Percentiles rank a stretch among this genome's conserved stretches.
phyloP scores from a whole-genome alignment of 2,329 filamentous ascomycete genomes.

The Microcyclosporella mali region DNA sequence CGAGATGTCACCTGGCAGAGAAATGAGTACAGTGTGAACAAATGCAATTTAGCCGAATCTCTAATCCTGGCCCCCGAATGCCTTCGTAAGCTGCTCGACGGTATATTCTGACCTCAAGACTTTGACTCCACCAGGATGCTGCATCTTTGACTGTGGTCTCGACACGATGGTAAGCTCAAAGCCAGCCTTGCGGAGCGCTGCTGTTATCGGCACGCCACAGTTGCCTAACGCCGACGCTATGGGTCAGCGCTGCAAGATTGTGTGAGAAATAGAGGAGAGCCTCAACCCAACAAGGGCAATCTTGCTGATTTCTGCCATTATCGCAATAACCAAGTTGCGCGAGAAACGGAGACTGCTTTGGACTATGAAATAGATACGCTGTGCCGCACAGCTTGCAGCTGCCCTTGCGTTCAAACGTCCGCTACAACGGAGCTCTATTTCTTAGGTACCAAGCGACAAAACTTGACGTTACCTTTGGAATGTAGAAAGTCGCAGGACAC shows the following conservation, averaged over 20 bases:
- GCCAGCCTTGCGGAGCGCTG: constrained; percentile 7
- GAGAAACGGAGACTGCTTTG: no score
- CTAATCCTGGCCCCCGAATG: constrained; percentile 17
- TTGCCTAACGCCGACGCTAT: constrained; percentile 17
- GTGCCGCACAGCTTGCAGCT: no score
- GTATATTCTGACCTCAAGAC: constrained; percentile 40
- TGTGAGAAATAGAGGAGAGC: not conserved
- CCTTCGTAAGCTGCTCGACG: constrained; percentile 40
- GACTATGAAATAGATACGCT: no score
- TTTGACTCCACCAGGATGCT: constrained; percentile 21
- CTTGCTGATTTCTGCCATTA: no score
- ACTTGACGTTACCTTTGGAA: no score
- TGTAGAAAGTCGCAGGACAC: no score
- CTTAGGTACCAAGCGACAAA: no score
- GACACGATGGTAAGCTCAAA: constrained; percentile 51
- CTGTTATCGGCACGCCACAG: constrained; percentile 17
- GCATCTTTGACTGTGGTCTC: constrained; percentile 37
- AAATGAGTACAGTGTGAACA: no score
- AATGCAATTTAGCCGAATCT: constrained; percentile 13
- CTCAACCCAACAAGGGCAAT: not conserved
- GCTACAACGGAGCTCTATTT: no score
- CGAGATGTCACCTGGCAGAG: constrained; percentile 10
- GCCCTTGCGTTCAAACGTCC: no score
- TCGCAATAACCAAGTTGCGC: no score
- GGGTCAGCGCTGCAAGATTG: not conserved